phyloP scores from a whole-genome alignment of 2,329 filamentous ascomycete species.

The Arachnopeziza araneosa region DNA sequence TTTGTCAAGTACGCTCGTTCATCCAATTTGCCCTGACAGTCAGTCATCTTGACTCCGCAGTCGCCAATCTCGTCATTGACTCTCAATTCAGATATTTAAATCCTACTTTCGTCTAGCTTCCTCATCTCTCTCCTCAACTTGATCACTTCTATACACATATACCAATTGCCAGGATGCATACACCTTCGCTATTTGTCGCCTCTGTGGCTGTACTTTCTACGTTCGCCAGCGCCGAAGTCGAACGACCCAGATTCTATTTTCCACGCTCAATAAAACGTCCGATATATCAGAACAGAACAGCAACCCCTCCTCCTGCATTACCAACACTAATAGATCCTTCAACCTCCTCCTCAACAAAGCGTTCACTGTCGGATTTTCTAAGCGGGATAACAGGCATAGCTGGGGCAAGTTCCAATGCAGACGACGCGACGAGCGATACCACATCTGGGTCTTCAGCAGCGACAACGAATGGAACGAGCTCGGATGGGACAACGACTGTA shows the following conservation, averaged over 20 bases:
- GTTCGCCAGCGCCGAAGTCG: slow-evolving; percentile 38
- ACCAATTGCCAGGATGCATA: slow-evolving; percentile 42
- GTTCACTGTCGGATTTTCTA: slow-evolving; percentile 16
- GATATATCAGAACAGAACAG: slow-evolving; percentile 26
- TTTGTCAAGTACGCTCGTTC: slow-evolving; percentile 57
- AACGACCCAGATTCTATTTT: slow-evolving; percentile 51
- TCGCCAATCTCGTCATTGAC: slow-evolving; percentile 12
- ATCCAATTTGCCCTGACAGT: slow-evolving; percentile 43
- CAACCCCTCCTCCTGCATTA: slow-evolving; percentile 11
- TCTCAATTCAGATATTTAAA: slow-evolving; percentile 15
- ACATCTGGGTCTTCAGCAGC: not conserved
- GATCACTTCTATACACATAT: slow-evolving; percentile 12
- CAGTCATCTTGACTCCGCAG: slow-evolving; percentile 25
- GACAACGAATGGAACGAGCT: not conserved
- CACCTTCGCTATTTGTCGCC: slow-evolving; percentile 43
- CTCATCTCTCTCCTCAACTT: slow-evolving; percentile 10
- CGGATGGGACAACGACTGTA: slow-evolving; percentile 9
- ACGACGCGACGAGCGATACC: not conserved
- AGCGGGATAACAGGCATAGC: slow-evolving; percentile 8
- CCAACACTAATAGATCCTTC: slow-evolving; percentile 9
- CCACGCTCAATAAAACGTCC: slow-evolving; percentile 51
- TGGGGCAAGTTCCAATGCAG: slow-evolving; percentile 1
- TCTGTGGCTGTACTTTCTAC: slow-evolving; percentile 44
- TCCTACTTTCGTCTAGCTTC: not conserved
- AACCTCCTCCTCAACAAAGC: slow-evolving; percentile 12